These are phyloP conservation scores for Chrysanthemum makinoi DNA, from an alignment of 129 eudicot genomes.

Conservation along the genomic window DNA sequence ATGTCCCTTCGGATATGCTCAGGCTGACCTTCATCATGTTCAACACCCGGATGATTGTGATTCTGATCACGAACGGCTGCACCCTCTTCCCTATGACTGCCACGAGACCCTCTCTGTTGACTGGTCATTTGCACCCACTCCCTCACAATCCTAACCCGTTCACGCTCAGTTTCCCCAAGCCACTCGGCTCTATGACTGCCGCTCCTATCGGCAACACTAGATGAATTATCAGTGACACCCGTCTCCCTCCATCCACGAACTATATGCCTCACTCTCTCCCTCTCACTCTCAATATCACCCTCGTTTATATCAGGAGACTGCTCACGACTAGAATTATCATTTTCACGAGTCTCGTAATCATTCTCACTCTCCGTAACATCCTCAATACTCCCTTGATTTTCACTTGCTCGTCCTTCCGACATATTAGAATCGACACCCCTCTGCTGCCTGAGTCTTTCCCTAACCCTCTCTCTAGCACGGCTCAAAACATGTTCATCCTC, in stretches of 20 bases:
- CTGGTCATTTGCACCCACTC: constrained; percentile 98
- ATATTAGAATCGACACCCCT: constrained; percentile 50
- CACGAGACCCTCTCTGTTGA: constrained; percentile 78
- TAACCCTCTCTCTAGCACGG: constrained; percentile 72
- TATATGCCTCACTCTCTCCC: constrained; percentile 96
- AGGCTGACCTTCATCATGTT: constrained; percentile 80
- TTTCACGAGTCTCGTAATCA: constrained; percentile 52
- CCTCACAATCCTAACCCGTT: constrained; percentile 89
- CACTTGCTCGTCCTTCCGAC: constrained; percentile 60
- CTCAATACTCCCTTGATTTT: constrained; percentile 18
- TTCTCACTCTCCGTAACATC: constrained; percentile 50
- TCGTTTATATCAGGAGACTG: constrained; percentile 90
- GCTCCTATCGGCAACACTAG: constrained; percentile 55
- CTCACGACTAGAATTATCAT: constrained; percentile 64
- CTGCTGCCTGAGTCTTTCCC: constrained; percentile 69
- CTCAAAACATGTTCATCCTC: constrained; percentile 79
- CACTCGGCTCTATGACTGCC: constrained; percentile 73
- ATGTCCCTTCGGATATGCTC: constrained; percentile 89
- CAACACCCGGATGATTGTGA: constrained; percentile 49
- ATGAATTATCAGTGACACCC: constrained; percentile 60
- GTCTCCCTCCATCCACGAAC: constrained; percentile 98
- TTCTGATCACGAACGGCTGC: constrained; percentile 28
- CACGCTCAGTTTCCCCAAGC: constrained; percentile 97
- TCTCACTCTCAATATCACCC: constrained; percentile 45
- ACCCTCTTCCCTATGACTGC: constrained; percentile 60